Percentiles rank a stretch among this genome's conserved stretches.
Conservation (phyloP, 1,139 yeast species). For the Pichia sp. region DNA sequence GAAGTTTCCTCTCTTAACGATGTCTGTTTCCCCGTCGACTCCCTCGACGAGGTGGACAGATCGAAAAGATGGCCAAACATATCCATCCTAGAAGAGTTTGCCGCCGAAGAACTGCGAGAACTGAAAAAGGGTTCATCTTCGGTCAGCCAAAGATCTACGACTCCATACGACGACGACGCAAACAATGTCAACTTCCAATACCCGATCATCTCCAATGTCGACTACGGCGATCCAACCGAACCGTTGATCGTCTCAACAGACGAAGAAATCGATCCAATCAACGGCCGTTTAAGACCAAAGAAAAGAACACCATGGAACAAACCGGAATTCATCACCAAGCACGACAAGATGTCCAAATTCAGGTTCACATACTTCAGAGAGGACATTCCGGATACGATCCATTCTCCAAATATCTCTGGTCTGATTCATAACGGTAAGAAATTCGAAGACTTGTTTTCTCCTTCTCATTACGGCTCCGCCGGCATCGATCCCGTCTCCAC, state of each 20-base stretch:
- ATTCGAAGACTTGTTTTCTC: slow-evolving; percentile 48
- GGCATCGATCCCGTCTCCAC: neutral
- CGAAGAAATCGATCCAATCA: slow-evolving; percentile 63
- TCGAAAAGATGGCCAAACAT: slow-evolving; percentile 78
- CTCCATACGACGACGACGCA: slow-evolving; percentile 15
- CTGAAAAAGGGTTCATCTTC: slow-evolving; percentile 40
- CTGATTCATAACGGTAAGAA: slow-evolving; percentile 51
- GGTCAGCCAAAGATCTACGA: slow-evolving; percentile 21
- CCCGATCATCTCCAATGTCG: slow-evolving; percentile 34
- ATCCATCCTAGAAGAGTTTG: slow-evolving; percentile 68
- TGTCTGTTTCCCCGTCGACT: slow-evolving; percentile 77
- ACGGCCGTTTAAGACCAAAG: slow-evolving; percentile 71
- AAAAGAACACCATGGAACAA: slow-evolving; percentile 75
- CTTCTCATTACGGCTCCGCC: slow-evolving; percentile 34
- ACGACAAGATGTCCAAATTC: slow-evolving; percentile 43
- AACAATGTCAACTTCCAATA: slow-evolving; percentile 33
- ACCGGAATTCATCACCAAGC: slow-evolving; percentile 18
- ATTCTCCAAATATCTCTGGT: slow-evolving; percentile 87
- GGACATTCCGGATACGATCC: slow-evolving; percentile 83
- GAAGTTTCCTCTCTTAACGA: slow-evolving; percentile 78
- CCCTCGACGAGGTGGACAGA: slow-evolving; percentile 41
- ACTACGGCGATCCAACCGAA: slow-evolving; percentile 25
- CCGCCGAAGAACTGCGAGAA: slow-evolving; percentile 62
- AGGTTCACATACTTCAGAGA: slow-evolving; percentile 93
- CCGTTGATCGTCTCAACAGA: slow-evolving; percentile 35